Base-by-base conservation (phyloP, 1,284 basidiomycete genomes). In the Rugosomyces carneus region DNA sequence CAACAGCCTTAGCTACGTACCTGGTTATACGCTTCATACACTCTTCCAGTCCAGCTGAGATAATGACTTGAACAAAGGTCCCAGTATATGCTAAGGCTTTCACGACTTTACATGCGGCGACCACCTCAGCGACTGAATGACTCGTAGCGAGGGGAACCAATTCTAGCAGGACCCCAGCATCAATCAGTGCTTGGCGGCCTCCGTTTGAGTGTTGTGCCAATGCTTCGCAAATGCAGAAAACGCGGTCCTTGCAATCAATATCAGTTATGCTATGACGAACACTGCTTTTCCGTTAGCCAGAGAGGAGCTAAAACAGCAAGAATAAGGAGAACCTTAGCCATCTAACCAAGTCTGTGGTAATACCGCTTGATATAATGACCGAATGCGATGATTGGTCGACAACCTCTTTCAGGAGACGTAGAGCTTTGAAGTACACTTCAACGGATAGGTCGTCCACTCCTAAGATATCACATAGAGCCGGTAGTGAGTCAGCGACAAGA, bases 131-230 rank as follows among this genome's bases (percentile, higher is more conserved):
- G 1, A 40, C 41, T 10, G 23, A 38, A 10, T 42, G 40, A 37
- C 41, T 46, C 18, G 35, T 42, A 4, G 42, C 15, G n/a, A 53
- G 35, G 21, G 35, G 29, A 13, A 42, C n/a, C 5, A 53, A 39
- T 20, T 44, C 47, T 8, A 40, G 37, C 24, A 53, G 42, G 23
- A 49, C 41, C 7, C 41, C 37, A 13, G 38, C 44, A 11, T 49
- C 44, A 13, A 53, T 46, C 29, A 53, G 39, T 19, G 46, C 41
- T 45, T 49, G 45, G n/a, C 52, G 52, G 16, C 52, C 52, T 35
- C 26, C 16, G 32, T 53, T 47, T 15, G 52, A 49, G 21, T 44
- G 37, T 24, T 53, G 49, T 8, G 52, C 47, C 13, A 53, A 40
- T 3, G 23, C 5, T 18, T 53, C 23, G 16, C 47, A 49, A 32